Conservation (phyloP, 257 asterid genomes). For the Ajuga chamaepitys region DNA sequence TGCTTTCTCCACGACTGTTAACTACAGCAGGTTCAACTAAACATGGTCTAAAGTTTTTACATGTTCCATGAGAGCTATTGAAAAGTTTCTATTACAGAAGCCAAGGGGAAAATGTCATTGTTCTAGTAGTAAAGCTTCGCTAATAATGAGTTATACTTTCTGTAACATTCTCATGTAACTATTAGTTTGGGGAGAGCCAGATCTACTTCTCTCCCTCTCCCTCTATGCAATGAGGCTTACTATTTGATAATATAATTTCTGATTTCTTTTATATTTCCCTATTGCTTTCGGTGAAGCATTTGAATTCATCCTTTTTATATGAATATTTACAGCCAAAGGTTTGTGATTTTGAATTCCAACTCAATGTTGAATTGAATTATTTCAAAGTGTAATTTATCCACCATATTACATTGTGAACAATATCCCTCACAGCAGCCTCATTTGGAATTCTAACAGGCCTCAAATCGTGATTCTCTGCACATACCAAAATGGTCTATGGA, state of each 20-base stretch:
- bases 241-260: background rate
- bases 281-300: background rate
- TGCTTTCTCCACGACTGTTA: no score
- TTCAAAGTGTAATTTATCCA: background rate
- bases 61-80: background rate
- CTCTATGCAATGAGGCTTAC: background rate
- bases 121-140: slow-evolving; percentile 1
- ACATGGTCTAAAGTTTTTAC: background rate
- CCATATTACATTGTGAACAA: background rate
- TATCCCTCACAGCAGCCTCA: slow-evolving; percentile 3
- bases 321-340: background rate
- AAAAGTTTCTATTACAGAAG: background rate
- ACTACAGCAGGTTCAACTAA: no score
- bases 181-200: background rate
- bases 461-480: slow-evolving; percentile 30
- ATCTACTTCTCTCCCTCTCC: background rate
- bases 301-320: background rate
- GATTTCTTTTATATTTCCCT: background rate
- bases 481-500: slow-evolving; percentile 43
- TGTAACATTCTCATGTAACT: background rate
- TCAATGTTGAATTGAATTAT: background rate
- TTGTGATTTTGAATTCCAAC: background rate
- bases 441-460: slow-evolving; percentile 38
- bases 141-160: background rate
- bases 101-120: background rate